phyloP scores from a whole-genome alignment of 352 stramenopile genomes.

The Globisporangium barbulae region DNA sequence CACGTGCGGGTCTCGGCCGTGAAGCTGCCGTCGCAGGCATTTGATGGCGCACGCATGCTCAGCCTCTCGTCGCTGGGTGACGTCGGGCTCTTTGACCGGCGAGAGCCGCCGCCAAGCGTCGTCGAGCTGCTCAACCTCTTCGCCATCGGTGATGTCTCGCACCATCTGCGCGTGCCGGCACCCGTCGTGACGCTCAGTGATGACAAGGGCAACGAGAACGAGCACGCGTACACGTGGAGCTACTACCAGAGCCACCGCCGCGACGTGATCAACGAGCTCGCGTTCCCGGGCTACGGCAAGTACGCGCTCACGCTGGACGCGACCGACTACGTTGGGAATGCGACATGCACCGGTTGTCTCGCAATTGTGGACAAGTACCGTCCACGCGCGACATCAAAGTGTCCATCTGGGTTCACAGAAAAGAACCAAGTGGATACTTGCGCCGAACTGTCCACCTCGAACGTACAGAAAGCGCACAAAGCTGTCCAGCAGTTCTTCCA shows the following conservation, averaged over 20 bases:
- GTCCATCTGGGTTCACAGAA: slow-evolving; percentile 21
- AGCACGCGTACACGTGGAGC: slow-evolving; percentile 31
- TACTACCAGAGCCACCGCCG: slow-evolving; percentile 46
- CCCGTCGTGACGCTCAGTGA: slow-evolving; percentile 21
- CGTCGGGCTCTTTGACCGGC: slow-evolving; percentile 14
- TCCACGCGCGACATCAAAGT: slow-evolving; percentile 35
- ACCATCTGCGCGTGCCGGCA: slow-evolving; percentile 6
- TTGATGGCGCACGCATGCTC: slow-evolving; percentile 14
- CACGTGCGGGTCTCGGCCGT: not conserved
- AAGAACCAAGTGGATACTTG: slow-evolving; percentile 2
- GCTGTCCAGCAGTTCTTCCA: slow-evolving; percentile 35
- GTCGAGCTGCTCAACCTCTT: slow-evolving; percentile 20
- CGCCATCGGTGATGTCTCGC: slow-evolving; percentile 15
- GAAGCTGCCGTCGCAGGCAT: slow-evolving; percentile 10
- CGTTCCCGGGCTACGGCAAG: slow-evolving; percentile 48
- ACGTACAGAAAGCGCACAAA: slow-evolving; percentile 24
- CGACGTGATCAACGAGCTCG: slow-evolving; percentile 36
- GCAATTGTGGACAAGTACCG: slow-evolving; percentile 56
- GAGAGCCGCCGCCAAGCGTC: slow-evolving; percentile 7
- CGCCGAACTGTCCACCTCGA: slow-evolving; percentile 29
- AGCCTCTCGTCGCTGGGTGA: slow-evolving; percentile 16
- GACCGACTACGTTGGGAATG: slow-evolving; percentile 36
- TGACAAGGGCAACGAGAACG: not conserved
- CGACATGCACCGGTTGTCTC: slow-evolving; percentile 50
- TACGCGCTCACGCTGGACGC: slow-evolving; percentile 49